Evolutionary conservation across 441 rosid genomes (phyloP).

Genomic region (Gossypium lobatum): DNA sequence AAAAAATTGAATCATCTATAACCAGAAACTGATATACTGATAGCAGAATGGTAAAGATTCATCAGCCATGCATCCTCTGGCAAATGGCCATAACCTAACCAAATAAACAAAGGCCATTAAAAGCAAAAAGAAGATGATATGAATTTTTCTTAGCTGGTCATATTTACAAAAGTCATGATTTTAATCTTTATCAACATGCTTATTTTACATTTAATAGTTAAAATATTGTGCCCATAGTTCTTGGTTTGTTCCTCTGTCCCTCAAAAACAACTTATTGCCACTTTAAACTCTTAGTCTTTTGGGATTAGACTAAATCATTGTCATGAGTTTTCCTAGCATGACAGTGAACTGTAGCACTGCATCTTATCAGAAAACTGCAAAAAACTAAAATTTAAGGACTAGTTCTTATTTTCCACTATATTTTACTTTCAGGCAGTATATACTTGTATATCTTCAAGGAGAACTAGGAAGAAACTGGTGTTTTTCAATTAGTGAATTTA

Average conservation of each 20-base stretch:
- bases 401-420: neutral
- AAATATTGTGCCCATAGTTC: neutral
- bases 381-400: neutral
- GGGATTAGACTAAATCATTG: neutral
- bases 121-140: too few species aligned
- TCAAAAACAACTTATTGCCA: neutral
- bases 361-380: neutral
- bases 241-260: neutral
- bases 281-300: neutral
- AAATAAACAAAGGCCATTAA: neutral
- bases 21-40: neutral
- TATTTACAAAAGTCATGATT: too few species aligned
- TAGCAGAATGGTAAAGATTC: too few species aligned
- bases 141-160: too few species aligned
- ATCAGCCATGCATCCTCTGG: neutral
- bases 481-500: neutral
- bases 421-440: neutral
- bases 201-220: too few species aligned
- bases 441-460: neutral
- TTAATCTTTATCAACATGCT: too few species aligned
- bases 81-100: neutral
- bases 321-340: neutral
- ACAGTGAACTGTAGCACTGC: neutral
- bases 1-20: slow-evolving; percentile 10
- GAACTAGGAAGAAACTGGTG: neutral